Conservation (phyloP, 352 stramenopile species). For the Phytophthora quininea region DNA sequence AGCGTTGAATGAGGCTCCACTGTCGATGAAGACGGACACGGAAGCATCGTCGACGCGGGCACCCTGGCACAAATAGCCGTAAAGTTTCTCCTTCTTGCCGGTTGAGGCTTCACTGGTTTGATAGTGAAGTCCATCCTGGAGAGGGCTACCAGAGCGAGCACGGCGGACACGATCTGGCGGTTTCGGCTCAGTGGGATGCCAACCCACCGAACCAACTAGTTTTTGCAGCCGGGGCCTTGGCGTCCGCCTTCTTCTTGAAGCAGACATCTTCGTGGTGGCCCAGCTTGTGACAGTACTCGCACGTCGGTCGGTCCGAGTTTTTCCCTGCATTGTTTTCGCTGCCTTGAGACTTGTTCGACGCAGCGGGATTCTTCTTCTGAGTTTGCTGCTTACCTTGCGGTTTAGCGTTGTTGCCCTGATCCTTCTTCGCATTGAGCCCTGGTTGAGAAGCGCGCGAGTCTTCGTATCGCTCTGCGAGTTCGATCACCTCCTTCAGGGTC, state of each 20-base stretch:
- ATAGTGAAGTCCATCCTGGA: slow-evolving; percentile 5
- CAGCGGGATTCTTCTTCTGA: too few relatives aligned
- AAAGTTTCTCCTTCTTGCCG: slow-evolving; percentile 2
- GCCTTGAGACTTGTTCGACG: too few relatives aligned
- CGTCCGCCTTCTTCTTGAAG: slow-evolving; percentile 8
- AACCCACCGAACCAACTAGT: slow-evolving; percentile 13
- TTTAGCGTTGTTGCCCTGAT: too few relatives aligned
- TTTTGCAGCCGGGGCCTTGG: background rate
- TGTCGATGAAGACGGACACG: slow-evolving; percentile 12
- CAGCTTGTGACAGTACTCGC: background rate
- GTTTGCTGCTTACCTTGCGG: too few relatives aligned
- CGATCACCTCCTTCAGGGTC: background rate
- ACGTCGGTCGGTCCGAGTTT: too few relatives aligned
- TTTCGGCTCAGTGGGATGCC: slow-evolving; percentile 10
- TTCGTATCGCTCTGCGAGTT: background rate
- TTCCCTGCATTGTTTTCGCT: too few relatives aligned
- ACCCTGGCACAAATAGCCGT: slow-evolving; percentile 9
- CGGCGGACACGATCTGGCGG: slow-evolving; percentile 1
- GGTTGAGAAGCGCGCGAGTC: background rate
- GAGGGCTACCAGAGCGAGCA: slow-evolving; percentile 7
- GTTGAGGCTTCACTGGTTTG: background rate
- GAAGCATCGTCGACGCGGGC: background rate
- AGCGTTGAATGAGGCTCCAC: slow-evolving; percentile 8
- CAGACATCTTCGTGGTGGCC: slow-evolving; percentile 4
- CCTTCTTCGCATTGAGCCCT: too few relatives aligned